Conservation (phyloP, 164 flowering plant genomes). For the Sedum album region DNA sequence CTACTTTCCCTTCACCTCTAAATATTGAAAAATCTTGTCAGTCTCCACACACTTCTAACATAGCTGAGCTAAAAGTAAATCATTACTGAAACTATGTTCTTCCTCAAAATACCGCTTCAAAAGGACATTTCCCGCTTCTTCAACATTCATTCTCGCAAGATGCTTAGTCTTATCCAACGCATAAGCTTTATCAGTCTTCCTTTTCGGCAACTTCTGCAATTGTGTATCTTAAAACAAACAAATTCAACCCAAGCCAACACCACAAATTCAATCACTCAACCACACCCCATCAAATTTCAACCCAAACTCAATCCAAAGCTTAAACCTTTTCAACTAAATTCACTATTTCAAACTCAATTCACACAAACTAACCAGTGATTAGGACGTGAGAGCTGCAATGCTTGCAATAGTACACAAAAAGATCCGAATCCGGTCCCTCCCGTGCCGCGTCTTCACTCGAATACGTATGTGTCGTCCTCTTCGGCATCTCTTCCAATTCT, state of each 20-base stretch:
- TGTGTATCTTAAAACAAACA: conserved; percentile 64
- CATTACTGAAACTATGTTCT: background rate
- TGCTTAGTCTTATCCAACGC: conserved; percentile 83
- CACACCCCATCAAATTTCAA: background rate
- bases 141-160: conserved; percentile 71
- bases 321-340: background rate
- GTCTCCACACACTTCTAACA: conserved; percentile 17
- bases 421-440: conserved; percentile 89
- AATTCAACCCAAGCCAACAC: too few species aligned
- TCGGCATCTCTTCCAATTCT: conserved; percentile 52
- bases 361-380: conserved; percentile 54
- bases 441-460: conserved; percentile 95
- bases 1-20: conserved; percentile 83
- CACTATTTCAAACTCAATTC: conserved; percentile 1
- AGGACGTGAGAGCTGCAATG: conserved; percentile 89
- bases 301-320: background rate
- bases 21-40: conserved; percentile 28
- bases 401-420: conserved; percentile 96
- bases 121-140: conserved; percentile 74
- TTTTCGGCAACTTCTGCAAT: conserved; percentile 89
- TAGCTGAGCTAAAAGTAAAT: background rate
- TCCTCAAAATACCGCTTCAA: conserved; percentile 68
- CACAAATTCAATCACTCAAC: too few species aligned
- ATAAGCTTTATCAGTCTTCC: conserved; percentile 88
- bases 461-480: conserved; percentile 98